These are phyloP conservation scores for Heliamphora exappendiculata DNA, from an alignment of 148 eudicot genomes.

Conservation along the genomic window DNA sequence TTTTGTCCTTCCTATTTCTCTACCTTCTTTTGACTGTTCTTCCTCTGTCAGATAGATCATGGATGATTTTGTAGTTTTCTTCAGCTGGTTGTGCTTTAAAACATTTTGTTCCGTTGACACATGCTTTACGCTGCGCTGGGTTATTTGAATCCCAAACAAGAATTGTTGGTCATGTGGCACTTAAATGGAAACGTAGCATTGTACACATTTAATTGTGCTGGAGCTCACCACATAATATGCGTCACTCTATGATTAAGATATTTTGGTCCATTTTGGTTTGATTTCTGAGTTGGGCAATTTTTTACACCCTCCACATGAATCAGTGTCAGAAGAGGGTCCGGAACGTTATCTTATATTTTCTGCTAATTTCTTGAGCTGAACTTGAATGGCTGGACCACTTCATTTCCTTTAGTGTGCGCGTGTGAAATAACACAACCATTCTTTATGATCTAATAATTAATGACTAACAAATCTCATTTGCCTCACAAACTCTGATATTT, in stretches of 20 bases:
- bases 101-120: neutral
- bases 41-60: neutral
- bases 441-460: neutral
- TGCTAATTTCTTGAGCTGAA: neutral
- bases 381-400: neutral
- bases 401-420: neutral
- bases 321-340: neutral
- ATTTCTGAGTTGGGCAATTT: neutral
- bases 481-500: neutral
- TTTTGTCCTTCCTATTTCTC: neutral
- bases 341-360: neutral
- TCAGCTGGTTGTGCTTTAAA: constrained; percentile 1
- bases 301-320: neutral
- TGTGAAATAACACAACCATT: neutral
- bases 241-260: neutral
- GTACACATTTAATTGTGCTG: constrained; percentile 1
- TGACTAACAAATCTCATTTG: neutral
- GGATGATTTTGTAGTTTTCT: neutral
- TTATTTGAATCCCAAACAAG: neutral
- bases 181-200: neutral
- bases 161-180: neutral
- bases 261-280: neutral
- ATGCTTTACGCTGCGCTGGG: neutral
- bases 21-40: neutral
- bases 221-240: neutral